Conservation (phyloP, 305 asterid genomes). For the Petunia hybrid region DNA sequence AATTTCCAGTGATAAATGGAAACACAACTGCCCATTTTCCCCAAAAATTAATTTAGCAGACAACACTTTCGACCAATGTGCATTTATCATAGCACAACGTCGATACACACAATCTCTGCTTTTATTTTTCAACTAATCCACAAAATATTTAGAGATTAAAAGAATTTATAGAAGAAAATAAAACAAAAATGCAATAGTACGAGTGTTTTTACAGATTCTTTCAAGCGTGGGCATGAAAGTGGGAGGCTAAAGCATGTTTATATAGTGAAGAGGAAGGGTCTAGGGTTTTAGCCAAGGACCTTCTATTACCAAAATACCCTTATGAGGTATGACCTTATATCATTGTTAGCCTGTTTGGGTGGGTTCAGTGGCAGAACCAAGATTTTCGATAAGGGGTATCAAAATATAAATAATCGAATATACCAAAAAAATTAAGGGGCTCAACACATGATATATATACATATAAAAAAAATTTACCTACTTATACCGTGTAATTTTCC, state of each 20-base stretch:
- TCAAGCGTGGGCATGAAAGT: too few relatives aligned
- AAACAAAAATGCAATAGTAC: neutral
- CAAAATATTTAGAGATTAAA: neutral
- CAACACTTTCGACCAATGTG: constrained; percentile 47
- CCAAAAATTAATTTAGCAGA: constrained; percentile 39
- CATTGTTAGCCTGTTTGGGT: too few relatives aligned
- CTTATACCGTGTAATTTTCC: too few relatives aligned
- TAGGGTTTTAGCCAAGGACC: too few relatives aligned
- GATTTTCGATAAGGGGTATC: too few relatives aligned
- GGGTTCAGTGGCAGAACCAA: too few relatives aligned
- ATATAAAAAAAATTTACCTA: too few relatives aligned
- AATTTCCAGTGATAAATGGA: constrained; percentile 30
- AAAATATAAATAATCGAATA: too few relatives aligned
- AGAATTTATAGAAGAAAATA: neutral
- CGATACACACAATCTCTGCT: constrained; percentile 54
- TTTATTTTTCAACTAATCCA: neutral
- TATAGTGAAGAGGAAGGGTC: neutral
- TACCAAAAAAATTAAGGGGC: too few relatives aligned
- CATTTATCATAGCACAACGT: constrained; percentile 36
- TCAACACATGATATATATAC: too few relatives aligned
- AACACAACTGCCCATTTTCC: constrained; percentile 54
- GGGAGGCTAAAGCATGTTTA: neutral
- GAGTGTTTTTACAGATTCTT: neutral
- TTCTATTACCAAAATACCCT: too few relatives aligned
- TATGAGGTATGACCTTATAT: too few relatives aligned